These are phyloP conservation scores for Asterophora lycoperdoides DNA, from an alignment of 768 basidiomycete genomes.

Conservation along the genomic window DNA sequence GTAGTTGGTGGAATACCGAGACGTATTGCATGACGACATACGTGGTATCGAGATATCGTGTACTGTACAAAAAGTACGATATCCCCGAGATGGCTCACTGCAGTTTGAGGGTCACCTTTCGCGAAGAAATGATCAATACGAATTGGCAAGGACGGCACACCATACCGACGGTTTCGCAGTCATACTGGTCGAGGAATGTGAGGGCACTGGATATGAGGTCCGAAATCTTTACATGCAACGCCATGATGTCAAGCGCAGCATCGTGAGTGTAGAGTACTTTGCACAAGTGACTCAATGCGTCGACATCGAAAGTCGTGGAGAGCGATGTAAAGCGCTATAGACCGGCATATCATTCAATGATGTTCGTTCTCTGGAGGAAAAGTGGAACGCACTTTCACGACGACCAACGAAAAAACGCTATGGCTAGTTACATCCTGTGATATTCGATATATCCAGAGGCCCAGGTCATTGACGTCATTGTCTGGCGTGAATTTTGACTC, in stretches of 20 bases:
- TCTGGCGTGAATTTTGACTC: constrained; percentile 57
- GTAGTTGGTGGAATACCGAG: constrained; percentile 3
- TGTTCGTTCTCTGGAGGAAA: neutral
- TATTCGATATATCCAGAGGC: constrained; percentile 40
- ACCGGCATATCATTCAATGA: constrained; percentile 4
- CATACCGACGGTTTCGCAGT: constrained; percentile 78
- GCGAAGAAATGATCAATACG: neutral
- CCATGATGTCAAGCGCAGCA: constrained; percentile 59
- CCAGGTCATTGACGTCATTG: constrained; percentile 31
- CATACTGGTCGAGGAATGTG: constrained; percentile 63
- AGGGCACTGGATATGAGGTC: constrained; percentile 63
- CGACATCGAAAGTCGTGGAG: constrained; percentile 54
- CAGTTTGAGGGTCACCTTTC: constrained; percentile 79
- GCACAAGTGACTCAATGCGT: constrained; percentile 67
- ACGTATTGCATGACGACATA: constrained; percentile 22
- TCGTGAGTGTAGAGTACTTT: constrained; percentile 59
- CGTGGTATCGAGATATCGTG: constrained; percentile 61
- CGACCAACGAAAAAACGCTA: constrained; percentile 48
- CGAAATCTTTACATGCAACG: constrained; percentile 61
- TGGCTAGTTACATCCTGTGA: constrained; percentile 58
- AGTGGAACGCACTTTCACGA: constrained; percentile 47
- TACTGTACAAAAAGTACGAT: constrained; percentile 75
- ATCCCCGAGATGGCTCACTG: constrained; percentile 72
- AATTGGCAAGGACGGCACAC: constrained; percentile 4
- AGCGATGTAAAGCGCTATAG: constrained; percentile 56